Percentiles rank a stretch among this genome's conserved stretches.
Evolutionary conservation across 2,329 filamentous ascomycete genomes (phyloP).

Genomic region (Orbilia quercus): DNA sequence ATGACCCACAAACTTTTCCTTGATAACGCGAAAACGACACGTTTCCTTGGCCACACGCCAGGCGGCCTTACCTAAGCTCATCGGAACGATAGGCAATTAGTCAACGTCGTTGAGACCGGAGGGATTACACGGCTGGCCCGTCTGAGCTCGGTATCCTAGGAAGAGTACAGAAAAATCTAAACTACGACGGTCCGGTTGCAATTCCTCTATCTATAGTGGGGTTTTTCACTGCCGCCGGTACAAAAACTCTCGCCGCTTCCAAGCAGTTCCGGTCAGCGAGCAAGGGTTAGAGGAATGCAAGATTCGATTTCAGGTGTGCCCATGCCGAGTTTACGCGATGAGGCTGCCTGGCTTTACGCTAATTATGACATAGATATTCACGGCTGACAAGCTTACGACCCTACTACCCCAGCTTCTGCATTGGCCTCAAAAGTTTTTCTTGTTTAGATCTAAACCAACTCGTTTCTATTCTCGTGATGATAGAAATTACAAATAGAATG

Average conservation of each 20-base stretch:
- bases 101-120: conserved; percentile 14
- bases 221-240: conserved; percentile 7
- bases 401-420: conserved; percentile 46
- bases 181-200: conserved; percentile 13
- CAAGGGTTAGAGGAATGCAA: conserved; percentile 45
- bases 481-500: conserved; percentile 52
- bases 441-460: conserved; percentile 19
- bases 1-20: conserved; percentile 2
- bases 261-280: conserved; percentile 45
- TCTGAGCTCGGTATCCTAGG: too few species aligned
- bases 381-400: conserved; percentile 30
- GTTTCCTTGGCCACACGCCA: conserved; percentile 12
- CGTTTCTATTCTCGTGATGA: conserved; percentile 37
- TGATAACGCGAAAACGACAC: conserved; percentile 51
- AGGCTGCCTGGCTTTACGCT: conserved; percentile 37
- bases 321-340: conserved; percentile 54
- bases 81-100: conserved; percentile 18
- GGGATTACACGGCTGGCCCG: conserved; percentile 20
- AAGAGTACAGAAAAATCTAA: conserved; percentile 19
- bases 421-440: conserved; percentile 29
- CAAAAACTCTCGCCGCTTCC: conserved; percentile 15
- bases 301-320: conserved; percentile 46
- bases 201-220: conserved; percentile 35
- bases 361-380: conserved; percentile 48
- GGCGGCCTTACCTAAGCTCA: conserved; percentile 3